Base-by-base conservation (phyloP, 345 rosid species). In the Brassica juncea region DNA sequence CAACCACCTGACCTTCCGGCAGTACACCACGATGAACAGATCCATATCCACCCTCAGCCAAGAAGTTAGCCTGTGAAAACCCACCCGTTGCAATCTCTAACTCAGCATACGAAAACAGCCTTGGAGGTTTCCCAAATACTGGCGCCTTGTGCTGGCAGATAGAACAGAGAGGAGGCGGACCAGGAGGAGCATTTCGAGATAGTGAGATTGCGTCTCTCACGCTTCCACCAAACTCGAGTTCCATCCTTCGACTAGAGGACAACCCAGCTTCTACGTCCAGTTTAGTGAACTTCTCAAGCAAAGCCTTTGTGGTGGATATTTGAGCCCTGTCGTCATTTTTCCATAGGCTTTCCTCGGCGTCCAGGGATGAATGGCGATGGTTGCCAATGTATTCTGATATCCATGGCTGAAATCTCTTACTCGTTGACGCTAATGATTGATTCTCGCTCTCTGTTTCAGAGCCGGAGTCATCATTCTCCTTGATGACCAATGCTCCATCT, bases 101-200 rank as follows among this genome's bases (percentile, higher is more conserved):
- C 59, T 54, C 59, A 1, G 59, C 23, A 1, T 54, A 54, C 1
- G 59, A 54, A 54, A 54, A 54, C 25, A 54, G 10, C 25, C 59
- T 54, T 16, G 59, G 59, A 0, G 59, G 59, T 54, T 54, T 54
- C 23, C 59, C 59, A 54, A 54, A 54, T 6, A 54, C 59, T 16
- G 59, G 59, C 59, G 59, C 59, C 59, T 54, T 54, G 59, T 54
- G 59, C 10, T 54, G 59, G 25, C 59, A 54, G 59, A 54, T 54
- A 16, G 59, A 54, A 16, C 59, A 54, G 25, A 54, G 59, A 15
- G 59, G 59, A 16, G 59, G 59, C 1, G 59, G 59, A 4, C 59
- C 59, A 54, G 23, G 59, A 54, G 59, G 59, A 54, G 59, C 59
- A 2, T 54, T 54, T 54, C 25, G 59, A 6, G 59, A 15, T 10